These are phyloP conservation scores for Syzygium jambos DNA, from an alignment of 345 rosid genomes.

Conservation along the genomic window DNA sequence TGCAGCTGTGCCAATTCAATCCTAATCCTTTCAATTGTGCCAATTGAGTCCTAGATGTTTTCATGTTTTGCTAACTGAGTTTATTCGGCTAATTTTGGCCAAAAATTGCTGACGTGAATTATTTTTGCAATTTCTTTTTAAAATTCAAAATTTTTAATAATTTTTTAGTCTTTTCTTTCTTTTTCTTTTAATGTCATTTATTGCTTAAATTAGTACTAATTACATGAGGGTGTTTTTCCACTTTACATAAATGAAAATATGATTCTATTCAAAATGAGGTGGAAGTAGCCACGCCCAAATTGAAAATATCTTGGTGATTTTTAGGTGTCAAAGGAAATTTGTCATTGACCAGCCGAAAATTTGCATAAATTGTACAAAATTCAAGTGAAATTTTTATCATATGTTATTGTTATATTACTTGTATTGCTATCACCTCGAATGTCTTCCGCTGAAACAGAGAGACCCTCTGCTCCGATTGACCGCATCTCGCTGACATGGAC, in stretches of 20 bases:
- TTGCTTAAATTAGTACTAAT: background rate
- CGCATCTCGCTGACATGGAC: background rate
- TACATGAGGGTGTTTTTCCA: background rate
- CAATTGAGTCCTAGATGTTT: too few species aligned
- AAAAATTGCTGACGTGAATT: too few species aligned
- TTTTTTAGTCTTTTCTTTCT: too few species aligned
- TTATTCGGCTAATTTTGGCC: too few species aligned
- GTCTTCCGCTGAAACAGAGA: background rate
- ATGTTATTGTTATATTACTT: background rate
- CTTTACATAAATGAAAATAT: background rate
- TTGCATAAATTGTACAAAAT: background rate
- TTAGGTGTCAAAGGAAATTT: background rate
- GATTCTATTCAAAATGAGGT: background rate
- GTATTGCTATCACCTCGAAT: background rate
- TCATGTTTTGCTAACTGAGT: too few species aligned
- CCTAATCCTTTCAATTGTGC: too few species aligned
- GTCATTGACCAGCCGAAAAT: background rate
- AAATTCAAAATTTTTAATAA: too few species aligned
- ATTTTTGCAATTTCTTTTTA: too few species aligned
- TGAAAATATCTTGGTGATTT: background rate
- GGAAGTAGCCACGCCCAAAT: background rate
- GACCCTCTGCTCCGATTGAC: background rate
- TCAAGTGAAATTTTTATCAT: background rate
- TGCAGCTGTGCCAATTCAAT: too few species aligned
- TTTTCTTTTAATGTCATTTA: background rate